phyloP scores from a whole-genome alignment of 1,284 basidiomycete species.

The Trichosporon ovoides region DNA sequence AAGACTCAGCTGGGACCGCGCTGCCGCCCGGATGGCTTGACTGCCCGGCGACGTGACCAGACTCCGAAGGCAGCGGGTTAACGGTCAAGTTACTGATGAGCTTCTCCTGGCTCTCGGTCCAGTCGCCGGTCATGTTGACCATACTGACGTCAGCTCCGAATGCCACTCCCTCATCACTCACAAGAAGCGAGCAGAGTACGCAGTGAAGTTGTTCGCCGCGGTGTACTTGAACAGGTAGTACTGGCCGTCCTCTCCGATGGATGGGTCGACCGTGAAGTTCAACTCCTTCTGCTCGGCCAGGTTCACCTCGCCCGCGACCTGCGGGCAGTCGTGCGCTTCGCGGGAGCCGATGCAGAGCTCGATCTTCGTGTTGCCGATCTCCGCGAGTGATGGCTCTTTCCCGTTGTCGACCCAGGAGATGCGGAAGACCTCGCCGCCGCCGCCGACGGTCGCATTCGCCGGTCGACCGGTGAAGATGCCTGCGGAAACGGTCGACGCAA shows the following conservation, averaged over 20 bases:
- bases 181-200: constrained; percentile 8
- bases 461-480: constrained; percentile 43
- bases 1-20: neutral
- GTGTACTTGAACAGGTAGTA: constrained; percentile 57
- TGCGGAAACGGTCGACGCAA: constrained; percentile 32
- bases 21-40: neutral
- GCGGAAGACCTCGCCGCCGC: constrained; percentile 57
- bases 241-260: constrained; percentile 57
- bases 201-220: constrained; percentile 50
- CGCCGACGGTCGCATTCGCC: constrained; percentile 54
- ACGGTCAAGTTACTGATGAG: neutral
- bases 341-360: constrained; percentile 58
- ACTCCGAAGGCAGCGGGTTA: neutral
- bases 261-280: constrained; percentile 58
- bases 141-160: neutral
- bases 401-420: constrained; percentile 66
- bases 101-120: neutral
- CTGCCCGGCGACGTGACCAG: neutral
- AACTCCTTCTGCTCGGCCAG: constrained; percentile 57
- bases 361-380: constrained; percentile 60
- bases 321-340: constrained; percentile 55
- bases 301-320: constrained; percentile 59
- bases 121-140: constrained; percentile 6
- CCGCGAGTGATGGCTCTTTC: constrained; percentile 53
- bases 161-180: neutral